These are phyloP conservation scores for Fusarium liriodendri DNA, from an alignment of 2,329 filamentous ascomycete genomes.

Conservation along the genomic window DNA sequence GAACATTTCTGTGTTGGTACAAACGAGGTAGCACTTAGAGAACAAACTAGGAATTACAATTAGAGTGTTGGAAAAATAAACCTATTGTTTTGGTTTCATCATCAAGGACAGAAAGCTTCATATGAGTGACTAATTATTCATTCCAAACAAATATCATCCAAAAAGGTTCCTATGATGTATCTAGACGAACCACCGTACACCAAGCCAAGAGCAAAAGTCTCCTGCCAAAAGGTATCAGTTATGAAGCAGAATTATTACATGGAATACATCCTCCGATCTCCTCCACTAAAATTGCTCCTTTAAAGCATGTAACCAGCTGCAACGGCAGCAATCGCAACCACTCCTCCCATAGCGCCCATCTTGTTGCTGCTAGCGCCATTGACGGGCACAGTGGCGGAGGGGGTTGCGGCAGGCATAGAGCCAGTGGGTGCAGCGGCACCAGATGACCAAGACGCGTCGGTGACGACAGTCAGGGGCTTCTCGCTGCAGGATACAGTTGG, in stretches of 20 bases:
- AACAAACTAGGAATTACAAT: background rate
- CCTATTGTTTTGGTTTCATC: background rate
- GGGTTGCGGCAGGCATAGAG: conserved; percentile 12
- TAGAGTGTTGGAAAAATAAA: background rate
- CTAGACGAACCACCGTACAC: background rate
- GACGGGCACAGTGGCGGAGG: conserved; percentile 9
- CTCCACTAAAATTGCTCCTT: no score
- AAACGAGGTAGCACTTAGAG: background rate
- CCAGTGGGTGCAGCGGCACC: conserved; percentile 25
- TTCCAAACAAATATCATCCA: background rate
- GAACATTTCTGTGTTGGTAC: fast-evolving
- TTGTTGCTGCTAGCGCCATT: conserved; percentile 21
- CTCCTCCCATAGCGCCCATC: conserved; percentile 8
- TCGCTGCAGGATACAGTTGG: conserved; percentile 26
- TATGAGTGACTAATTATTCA: background rate
- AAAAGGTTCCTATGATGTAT: background rate
- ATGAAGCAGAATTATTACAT: background rate
- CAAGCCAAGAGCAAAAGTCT: background rate
- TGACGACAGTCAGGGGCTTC: conserved; percentile 15
- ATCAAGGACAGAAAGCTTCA: background rate
- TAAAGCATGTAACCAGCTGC: conserved; percentile 13
- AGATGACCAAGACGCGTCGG: background rate
- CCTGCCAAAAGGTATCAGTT: background rate
- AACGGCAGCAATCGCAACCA: background rate
- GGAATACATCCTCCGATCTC: background rate